Conservation (phyloP, 768 basidiomycete species). For the Clathrus columnatus region DNA sequence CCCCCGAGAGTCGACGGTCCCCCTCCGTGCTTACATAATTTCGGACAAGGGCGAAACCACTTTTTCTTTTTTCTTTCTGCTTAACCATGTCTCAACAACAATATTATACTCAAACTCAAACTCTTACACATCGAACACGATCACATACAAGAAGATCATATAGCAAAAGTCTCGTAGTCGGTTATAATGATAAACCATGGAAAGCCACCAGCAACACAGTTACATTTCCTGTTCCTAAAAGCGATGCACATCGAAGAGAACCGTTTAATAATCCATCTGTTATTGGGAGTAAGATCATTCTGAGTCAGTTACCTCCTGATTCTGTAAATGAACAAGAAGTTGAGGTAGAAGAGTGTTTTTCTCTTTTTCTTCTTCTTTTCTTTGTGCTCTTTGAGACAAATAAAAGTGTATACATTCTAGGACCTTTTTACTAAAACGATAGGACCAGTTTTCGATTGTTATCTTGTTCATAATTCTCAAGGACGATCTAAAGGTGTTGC, state of each 20-base stretch:
- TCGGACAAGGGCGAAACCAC: not conserved
- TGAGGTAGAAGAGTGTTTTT: conserved; percentile 35
- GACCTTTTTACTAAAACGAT: conserved; percentile 70
- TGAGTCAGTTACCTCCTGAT: conserved; percentile 58
- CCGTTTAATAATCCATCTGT: conserved; percentile 28
- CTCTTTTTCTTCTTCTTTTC: not conserved
- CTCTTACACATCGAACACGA: not conserved
- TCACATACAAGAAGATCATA: not conserved
- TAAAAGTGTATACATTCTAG: conserved; percentile 26
- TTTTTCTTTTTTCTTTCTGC: not conserved
- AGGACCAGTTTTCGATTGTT: conserved; percentile 57
- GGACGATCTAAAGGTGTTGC: conserved; percentile 77
- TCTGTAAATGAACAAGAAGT: conserved; percentile 55
- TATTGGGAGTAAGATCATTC: conserved; percentile 55
- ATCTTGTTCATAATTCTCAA: conserved; percentile 68
- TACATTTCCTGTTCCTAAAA: too few relatives aligned
- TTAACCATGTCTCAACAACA: too few relatives aligned
- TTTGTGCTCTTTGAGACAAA: not conserved
- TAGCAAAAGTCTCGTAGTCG: conserved; percentile 46
- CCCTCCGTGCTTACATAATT: not conserved
- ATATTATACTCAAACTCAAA: too few relatives aligned
- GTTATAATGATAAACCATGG: too few relatives aligned
- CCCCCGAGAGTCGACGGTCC: too few relatives aligned
- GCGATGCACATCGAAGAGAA: too few relatives aligned
- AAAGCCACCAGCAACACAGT: too few relatives aligned